Conservation (phyloP, 2,329 filamentous ascomycete species). For the Lecanosticta acicola region DNA sequence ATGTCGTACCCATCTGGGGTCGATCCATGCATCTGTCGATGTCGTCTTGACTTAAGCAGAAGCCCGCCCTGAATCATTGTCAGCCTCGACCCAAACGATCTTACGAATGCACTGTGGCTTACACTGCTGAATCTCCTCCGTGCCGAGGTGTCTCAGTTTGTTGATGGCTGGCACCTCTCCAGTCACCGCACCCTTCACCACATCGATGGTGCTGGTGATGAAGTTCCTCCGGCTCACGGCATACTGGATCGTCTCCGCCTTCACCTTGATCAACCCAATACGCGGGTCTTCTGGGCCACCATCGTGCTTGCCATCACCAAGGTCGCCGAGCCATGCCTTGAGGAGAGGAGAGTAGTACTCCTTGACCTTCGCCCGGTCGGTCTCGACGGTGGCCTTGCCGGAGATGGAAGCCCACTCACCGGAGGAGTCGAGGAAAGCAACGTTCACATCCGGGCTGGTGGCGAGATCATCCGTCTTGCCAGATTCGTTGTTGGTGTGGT, state of each 20-base stretch:
- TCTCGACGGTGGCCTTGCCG: slow-evolving; percentile 64
- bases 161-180: slow-evolving; percentile 68
- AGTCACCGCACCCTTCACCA: slow-evolving; percentile 69
- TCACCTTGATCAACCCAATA: slow-evolving; percentile 74
- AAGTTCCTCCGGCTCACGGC: slow-evolving; percentile 57
- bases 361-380: slow-evolving; percentile 61
- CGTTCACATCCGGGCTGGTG: slow-evolving; percentile 67
- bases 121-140: slow-evolving; percentile 61
- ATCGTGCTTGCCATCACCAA: slow-evolving; percentile 77
- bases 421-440: slow-evolving; percentile 64
- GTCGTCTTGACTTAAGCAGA: slow-evolving; percentile 4
- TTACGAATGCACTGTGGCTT: slow-evolving; percentile 9
- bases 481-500: slow-evolving; percentile 87
- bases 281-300: slow-evolving; percentile 75
- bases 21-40: background rate
- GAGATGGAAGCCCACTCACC: slow-evolving; percentile 85
- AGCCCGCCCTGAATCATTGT: slow-evolving; percentile 4
- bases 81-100: slow-evolving; percentile 1
- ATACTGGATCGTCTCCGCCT: slow-evolving; percentile 67
- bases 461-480: slow-evolving; percentile 79
- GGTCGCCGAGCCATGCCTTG: slow-evolving; percentile 81
- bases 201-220: slow-evolving; percentile 60
- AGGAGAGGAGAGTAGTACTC: slow-evolving; percentile 70
- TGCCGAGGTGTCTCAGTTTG: slow-evolving; percentile 66
- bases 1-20: too few relatives aligned